Base-by-base conservation (phyloP, 805 yeast species). In the Nakazawaea ernobii region DNA sequence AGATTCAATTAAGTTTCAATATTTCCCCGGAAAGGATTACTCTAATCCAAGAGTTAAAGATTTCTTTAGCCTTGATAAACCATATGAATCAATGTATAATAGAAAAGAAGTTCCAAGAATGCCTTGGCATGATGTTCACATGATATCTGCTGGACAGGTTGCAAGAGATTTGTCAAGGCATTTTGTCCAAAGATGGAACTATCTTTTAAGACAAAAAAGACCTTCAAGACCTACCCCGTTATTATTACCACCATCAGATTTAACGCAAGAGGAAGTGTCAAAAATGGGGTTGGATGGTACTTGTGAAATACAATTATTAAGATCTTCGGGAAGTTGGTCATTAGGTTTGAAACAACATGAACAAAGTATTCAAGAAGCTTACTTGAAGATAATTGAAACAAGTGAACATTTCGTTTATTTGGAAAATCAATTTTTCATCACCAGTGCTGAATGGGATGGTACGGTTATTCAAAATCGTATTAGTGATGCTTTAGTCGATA, bases 101-200 rank as follows among this genome's bases (percentile, higher is more conserved):
- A 76, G 99, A 51, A 70, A 75, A 13, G 63, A 63, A 15, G 75
- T 79, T 17, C 98, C 99, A 2, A 78, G 99, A 57, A 94, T 94
- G 99, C 99, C 99, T 8, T 94, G 99, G 99, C 99, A 94, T 65
- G 99, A 94, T 73, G 88, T 94, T 35, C 98, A 94, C 55, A 94
- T 91, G 95, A 81, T 90, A 68, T 82, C 95, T 1, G 79, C 91
- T 2, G 99, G 99, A 11, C 95, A 91, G 58, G 81, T 91, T 3
- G 99, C 98, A 0, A 75, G 97, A 50, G 99, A 94, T 63, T 66
- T 92, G 45, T 78, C 95, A 0, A 78, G 99, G 49, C 98, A 94
- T 63, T 94, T 95, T 66, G 95, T 90, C 11, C 99, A 94, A 68
- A 78, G 99, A 57, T 94, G 99, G 99, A 94, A 94, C 62, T 94